Conservation (phyloP, 108 stramenopile species). For the Fragilaria radians region DNA sequence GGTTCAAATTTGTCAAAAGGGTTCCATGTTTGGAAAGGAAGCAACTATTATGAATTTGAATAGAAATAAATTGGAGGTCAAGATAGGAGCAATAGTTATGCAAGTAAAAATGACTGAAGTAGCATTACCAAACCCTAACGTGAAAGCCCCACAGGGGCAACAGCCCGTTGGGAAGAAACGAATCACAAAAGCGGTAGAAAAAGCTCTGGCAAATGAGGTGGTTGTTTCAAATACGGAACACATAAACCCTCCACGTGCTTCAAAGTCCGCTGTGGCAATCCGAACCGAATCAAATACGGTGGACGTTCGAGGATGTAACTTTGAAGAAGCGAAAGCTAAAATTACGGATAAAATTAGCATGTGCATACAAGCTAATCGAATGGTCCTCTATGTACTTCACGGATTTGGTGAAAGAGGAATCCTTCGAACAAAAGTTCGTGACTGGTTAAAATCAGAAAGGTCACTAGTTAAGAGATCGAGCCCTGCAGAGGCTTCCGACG, state of each 20-base stretch:
- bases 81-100: slow-evolving; percentile 45
- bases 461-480: slow-evolving; percentile 47
- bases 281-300: slow-evolving; percentile 80
- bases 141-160: slow-evolving; percentile 1
- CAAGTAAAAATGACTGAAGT: slow-evolving; percentile 59
- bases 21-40: slow-evolving; percentile 57
- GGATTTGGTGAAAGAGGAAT: slow-evolving; percentile 79
- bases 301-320: slow-evolving; percentile 73
- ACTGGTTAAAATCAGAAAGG: slow-evolving; percentile 51
- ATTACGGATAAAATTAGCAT: slow-evolving; percentile 47
- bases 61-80: slow-evolving; percentile 52
- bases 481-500: slow-evolving; percentile 68
- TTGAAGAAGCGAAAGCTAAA: slow-evolving; percentile 71
- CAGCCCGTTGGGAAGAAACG: background rate
- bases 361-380: slow-evolving; percentile 33
- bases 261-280: slow-evolving; percentile 24
- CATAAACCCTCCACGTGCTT: slow-evolving; percentile 5
- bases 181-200: slow-evolving; percentile 53
- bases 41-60: slow-evolving; percentile 34
- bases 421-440: slow-evolving; percentile 60
- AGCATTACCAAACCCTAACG: slow-evolving; percentile 26
- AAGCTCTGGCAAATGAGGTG: slow-evolving; percentile 47
- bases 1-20: slow-evolving; percentile 63
- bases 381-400: slow-evolving; percentile 60
- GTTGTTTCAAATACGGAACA: slow-evolving; percentile 4